Conservation (phyloP, 371 early-diverging fungal genomes). For the Coemansia sp. region DNA sequence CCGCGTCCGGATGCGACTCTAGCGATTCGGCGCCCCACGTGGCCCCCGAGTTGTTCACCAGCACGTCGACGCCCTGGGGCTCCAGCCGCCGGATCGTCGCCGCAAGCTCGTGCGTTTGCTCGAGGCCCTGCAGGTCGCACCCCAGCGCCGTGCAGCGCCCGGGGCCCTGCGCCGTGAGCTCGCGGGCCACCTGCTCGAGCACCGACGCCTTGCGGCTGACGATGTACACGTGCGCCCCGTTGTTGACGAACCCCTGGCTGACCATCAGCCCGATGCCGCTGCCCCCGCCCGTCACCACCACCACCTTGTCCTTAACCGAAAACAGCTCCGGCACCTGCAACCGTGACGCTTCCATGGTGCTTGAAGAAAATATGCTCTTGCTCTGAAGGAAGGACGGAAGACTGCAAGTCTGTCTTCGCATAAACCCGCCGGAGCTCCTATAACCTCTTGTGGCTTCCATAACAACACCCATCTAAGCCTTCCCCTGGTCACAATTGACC, state of each 20-base stretch:
- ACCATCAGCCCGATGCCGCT: slow-evolving; percentile 74
- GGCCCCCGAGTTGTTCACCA: slow-evolving; percentile 86
- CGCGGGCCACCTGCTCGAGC: slow-evolving; percentile 64
- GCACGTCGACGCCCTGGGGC: slow-evolving; percentile 69
- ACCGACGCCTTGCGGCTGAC: slow-evolving; percentile 64
- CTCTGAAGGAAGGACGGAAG: neutral
- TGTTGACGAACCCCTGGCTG: slow-evolving; percentile 70
- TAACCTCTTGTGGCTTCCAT: too few relatives aligned
- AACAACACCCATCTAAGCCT: too few relatives aligned
- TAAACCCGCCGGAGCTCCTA: too few relatives aligned
- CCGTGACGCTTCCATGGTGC: too few relatives aligned
- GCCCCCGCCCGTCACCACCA: slow-evolving; percentile 89
- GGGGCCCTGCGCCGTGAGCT: slow-evolving; percentile 63
- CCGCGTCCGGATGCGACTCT: slow-evolving; percentile 65
- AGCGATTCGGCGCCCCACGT: slow-evolving; percentile 68
- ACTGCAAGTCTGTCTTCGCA: too few relatives aligned
- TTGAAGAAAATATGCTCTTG: neutral
- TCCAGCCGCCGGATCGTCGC: slow-evolving; percentile 62
- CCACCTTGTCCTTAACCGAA: slow-evolving; percentile 81
- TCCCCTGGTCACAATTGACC: too few relatives aligned
- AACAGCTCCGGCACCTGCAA: slow-evolving; percentile 55
- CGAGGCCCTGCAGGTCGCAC: slow-evolving; percentile 72
- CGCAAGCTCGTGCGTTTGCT: slow-evolving; percentile 63
- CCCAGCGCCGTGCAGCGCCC: slow-evolving; percentile 73
- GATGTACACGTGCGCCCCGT: slow-evolving; percentile 77